These are phyloP conservation scores for Nissolia schottii DNA, from an alignment of 306 rosid species.

Conservation along the genomic window DNA sequence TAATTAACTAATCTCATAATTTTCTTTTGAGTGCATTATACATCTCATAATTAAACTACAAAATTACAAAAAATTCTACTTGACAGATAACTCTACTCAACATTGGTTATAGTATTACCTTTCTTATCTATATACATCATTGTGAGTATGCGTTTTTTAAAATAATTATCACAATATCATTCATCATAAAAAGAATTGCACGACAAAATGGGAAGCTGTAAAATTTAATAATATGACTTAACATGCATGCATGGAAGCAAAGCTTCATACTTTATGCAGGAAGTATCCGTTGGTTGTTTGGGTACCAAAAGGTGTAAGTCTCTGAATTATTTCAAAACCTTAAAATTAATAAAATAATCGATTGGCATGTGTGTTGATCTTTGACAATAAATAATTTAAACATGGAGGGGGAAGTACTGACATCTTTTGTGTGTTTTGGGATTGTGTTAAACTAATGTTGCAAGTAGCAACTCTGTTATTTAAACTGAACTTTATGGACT, in stretches of 20 bases:
- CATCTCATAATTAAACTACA: no score
- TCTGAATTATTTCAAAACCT: constrained; percentile 37
- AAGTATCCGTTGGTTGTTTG: not conserved
- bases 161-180: no score
- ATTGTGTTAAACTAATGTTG: not conserved
- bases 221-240: not conserved
- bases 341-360: constrained; percentile 25
- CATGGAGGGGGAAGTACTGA: constrained; percentile 29
- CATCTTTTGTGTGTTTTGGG: constrained; percentile 19
- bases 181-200: not conserved
- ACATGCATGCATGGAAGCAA: constrained; percentile 33
- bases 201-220: not conserved
- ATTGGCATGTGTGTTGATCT: constrained; percentile 34
- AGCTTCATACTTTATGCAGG: constrained; percentile 10
- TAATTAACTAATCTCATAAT: no score
- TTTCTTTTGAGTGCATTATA: no score
- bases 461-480: constrained; percentile 10
- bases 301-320: constrained; percentile 24
- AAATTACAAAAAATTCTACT: no score
- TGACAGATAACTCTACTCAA: no score
- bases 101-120: no score
- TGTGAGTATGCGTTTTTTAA: no score
- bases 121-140: no score
- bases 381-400: constrained; percentile 17
- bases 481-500: constrained; percentile 11